Base-by-base conservation (phyloP, 106 monocot genomes). In the Acorus calamus region DNA sequence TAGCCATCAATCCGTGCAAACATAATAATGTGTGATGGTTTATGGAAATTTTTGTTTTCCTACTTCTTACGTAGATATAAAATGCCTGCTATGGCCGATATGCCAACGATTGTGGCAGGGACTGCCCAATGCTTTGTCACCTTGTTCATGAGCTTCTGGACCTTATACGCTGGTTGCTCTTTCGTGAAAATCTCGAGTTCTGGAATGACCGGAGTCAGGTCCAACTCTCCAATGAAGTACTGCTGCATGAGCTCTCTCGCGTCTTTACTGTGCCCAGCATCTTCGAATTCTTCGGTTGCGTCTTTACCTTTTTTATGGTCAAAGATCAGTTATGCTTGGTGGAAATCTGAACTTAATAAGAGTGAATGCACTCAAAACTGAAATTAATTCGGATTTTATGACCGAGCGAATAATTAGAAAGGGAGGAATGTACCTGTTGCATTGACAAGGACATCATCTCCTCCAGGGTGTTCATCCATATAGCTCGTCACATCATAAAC, bases 401-500 rank as follows among this genome's bases (percentile, higher is more conserved):
- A 28, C 28, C 28, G 28, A 28, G 28, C 28, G 1, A 28, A 28
- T 28, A 28, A 28, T 28, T 28, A 28, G 28, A 28, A 28, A 28
- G 28, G 28, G 28, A 28, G 28, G 28, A 28, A 58, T 9, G 8
- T 82, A 93, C 93, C 93, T 48, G 89, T 78, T 63, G 81, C 75
- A 49, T 67, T 49, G 8, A 93, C 70, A 13, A 93, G 77, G 63
- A 93, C 83, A 73, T 93, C 86, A 70, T 82, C 89, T 69, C 93
- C 93, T 66, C 93, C 93, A 48, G 93, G 93, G 69, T 94, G 93
- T 8, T 94, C 93, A 64, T 86, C 81, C 69, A 94, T 59, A 74
- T 94, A 94, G 7, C 71, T 66, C 2, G 93, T 83, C 49, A 94
- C 89, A 66, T 94, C 93, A 65, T 94, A 94, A 13, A 89, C 83